Base-by-base conservation (phyloP, 768 basidiomycete species). In the Gyrodon lividus region DNA sequence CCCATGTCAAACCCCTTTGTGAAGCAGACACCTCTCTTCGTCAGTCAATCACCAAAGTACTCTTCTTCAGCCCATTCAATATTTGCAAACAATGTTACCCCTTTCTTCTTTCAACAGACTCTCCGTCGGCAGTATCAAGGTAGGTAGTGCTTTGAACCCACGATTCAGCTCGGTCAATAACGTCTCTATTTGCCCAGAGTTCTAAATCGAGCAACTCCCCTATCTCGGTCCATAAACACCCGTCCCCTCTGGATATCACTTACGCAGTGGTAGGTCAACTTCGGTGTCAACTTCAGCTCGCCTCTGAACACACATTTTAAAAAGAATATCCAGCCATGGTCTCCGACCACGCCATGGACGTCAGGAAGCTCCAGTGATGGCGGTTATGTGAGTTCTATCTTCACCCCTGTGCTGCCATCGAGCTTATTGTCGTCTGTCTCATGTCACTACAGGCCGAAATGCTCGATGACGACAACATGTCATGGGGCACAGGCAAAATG, bases 391-490 rank as follows among this genome's bases (percentile, higher is more conserved):
- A 59, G 56, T 19, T 20, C 41, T 13, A 38, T 33, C 14, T 41
- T 24, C 23, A 12, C 6, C 13, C 30, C 7, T 2, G 6, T 12
- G 4, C 9, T 17, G 17, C 8, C 9, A 19, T 37, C 23, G 40
- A 41, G 19, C 17, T 34, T 2, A 43, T 30, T 6, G 5, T 20
- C 17, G 14, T 39, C 42, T n/a, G n/a, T n/a, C n/a, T n/a, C n/a
- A 43, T 14, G 19, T 45, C 9, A 34, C 14, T 4, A 1, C 51
- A 64, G 63, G 63, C 63, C 4, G 57, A 65, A 39, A 59, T 67
- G 65, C 62, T 65, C 6, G 63, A 64, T 5, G 63, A 65, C 2
- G 63, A 65, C 37, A 65, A 65, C 34, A 67, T 67, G 63, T 61
- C 63, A 20, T 65, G 63, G 63, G 54, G 51, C 9, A 23, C 48